Percentiles rank a stretch among this genome's conserved stretches.
Evolutionary conservation across 148 eudicot genomes (phyloP).

Genomic region (Chenopodium quinoa): DNA sequence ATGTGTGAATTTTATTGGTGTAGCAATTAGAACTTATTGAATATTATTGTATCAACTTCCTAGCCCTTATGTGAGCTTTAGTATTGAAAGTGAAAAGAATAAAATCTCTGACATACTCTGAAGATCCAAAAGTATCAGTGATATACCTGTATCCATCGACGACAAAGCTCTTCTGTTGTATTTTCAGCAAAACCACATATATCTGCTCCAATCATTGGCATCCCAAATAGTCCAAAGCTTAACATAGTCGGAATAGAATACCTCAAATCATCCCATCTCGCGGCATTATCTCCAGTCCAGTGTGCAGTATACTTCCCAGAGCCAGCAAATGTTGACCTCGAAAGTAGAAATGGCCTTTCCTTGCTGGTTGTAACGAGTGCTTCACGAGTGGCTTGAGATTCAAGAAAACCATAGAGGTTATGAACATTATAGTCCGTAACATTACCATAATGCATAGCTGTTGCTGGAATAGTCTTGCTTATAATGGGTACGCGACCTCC

Average conservation of each 20-base stretch:
- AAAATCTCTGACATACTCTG: not conserved
- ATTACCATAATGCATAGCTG: slow-evolving; percentile 43
- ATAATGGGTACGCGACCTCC: slow-evolving; percentile 30
- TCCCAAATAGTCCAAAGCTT: slow-evolving; percentile 47
- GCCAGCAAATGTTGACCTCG: slow-evolving; percentile 51
- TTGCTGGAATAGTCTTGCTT: slow-evolving; percentile 42
- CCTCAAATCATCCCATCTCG: slow-evolving; percentile 45
- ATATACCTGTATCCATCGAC: slow-evolving; percentile 53
- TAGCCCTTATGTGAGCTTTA: too few relatives aligned
- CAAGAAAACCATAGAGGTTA: slow-evolving; percentile 49
- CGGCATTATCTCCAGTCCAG: slow-evolving; percentile 59
- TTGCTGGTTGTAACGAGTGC: slow-evolving; percentile 37
- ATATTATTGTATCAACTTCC: too few relatives aligned
- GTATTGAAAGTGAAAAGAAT: not conserved
- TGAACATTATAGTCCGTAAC: slow-evolving; percentile 45
- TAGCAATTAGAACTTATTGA: too few relatives aligned
- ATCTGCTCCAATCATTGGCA: slow-evolving; percentile 62
- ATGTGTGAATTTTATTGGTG: too few relatives aligned
- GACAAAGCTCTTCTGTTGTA: slow-evolving; percentile 54
- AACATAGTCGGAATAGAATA: slow-evolving; percentile 42
- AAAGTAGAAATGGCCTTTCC: slow-evolving; percentile 44
- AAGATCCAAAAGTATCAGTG: not conserved
- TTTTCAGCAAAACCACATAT: slow-evolving; percentile 43
- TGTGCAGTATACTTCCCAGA: slow-evolving; percentile 55
- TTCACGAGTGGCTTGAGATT: slow-evolving; percentile 43